Evolutionary conservation across 2,329 filamentous ascomycete species (phyloP).

Genomic region (Aureobasidium sp.): DNA sequence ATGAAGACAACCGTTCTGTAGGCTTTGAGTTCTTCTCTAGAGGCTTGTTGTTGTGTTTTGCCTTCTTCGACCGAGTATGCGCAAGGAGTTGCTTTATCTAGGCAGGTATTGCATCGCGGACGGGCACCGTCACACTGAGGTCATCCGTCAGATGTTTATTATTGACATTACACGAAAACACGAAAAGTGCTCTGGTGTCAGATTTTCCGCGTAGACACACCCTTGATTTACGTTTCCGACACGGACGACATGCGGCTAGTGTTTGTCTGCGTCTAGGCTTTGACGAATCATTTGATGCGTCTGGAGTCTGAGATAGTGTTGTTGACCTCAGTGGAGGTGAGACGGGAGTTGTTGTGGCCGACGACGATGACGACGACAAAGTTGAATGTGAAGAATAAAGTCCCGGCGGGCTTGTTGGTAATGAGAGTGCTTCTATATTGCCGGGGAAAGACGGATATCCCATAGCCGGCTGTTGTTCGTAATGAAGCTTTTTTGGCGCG

Average conservation of each 20-base stretch:
- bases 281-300: background rate
- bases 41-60: slow-evolving; percentile 13
- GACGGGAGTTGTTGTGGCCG: background rate
- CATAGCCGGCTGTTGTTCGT: background rate
- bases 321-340: background rate
- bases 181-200: background rate
- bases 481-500: background rate
- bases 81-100: slow-evolving; percentile 1
- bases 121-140: slow-evolving; percentile 5
- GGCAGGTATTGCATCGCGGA: slow-evolving; percentile 1
- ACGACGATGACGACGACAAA: background rate
- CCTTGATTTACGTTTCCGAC: slow-evolving; percentile 9
- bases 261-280: slow-evolving; percentile 1
- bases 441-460: background rate
- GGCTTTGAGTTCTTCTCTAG: slow-evolving; percentile 6
- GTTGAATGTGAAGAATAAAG: background rate
- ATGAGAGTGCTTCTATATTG: slow-evolving; percentile 1
- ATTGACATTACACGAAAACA: too few species aligned
- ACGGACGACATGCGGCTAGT: slow-evolving; percentile 7
- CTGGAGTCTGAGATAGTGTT: background rate
- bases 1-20: background rate
- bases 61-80: slow-evolving; percentile 10
- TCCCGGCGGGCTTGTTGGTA: background rate
- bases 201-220: background rate
- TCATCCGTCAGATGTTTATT: background rate